These are phyloP conservation scores for Capsicum baccatum DNA, from an alignment of 257 asterid genomes.

Conservation along the genomic window DNA sequence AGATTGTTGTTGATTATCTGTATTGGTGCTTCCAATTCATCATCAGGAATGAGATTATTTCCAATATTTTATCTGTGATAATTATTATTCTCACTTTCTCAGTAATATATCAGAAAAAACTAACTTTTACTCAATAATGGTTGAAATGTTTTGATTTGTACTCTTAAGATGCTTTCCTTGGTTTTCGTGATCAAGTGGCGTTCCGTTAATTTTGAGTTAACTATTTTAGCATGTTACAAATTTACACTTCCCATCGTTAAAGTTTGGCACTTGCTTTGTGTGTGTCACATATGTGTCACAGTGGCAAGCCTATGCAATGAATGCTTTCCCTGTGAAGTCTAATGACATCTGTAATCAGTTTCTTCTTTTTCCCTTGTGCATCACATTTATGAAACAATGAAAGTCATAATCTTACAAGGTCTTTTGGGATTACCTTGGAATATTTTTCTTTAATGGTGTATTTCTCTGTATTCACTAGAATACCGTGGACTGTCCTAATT, in stretches of 20 bases:
- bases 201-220: background rate
- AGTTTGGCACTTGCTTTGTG: background rate
- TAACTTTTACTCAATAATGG: background rate
- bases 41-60: too few species aligned
- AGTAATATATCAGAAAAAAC: background rate
- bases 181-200: background rate
- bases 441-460: background rate
- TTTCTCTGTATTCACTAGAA: background rate
- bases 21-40: background rate
- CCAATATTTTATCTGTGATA: background rate
- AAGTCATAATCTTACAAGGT: background rate
- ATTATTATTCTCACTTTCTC: background rate
- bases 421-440: constrained; percentile 1
- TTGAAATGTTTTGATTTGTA: constrained; percentile 16
- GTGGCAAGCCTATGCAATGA: background rate
- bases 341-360: too few species aligned
- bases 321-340: background rate
- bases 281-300: background rate
- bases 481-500: constrained; percentile 3
- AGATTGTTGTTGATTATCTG: background rate
- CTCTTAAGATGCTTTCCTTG: background rate
- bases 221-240: background rate
- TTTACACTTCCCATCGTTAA: background rate
- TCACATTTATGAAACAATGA: background rate
- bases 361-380: too few species aligned